A percentile compares a stretch with the other conserved stretches of the same genome.
Conservation (phyloP, 2,329 filamentous ascomycete species). For the Xylariaceae sp. region DNA sequence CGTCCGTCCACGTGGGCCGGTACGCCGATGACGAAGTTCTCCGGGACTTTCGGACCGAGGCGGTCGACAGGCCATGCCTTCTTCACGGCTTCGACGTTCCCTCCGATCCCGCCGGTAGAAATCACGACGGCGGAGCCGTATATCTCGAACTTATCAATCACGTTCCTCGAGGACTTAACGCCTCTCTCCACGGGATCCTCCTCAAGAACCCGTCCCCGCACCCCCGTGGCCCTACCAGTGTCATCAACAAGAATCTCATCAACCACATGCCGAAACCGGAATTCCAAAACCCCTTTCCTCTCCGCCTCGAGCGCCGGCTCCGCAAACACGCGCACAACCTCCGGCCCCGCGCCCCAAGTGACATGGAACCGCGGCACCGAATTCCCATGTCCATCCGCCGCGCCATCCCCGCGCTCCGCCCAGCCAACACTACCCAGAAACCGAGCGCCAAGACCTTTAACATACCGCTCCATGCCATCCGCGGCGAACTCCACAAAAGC, state of each 20-base stretch:
- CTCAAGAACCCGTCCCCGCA: conserved; percentile 51
- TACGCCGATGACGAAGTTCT: conserved; percentile 56
- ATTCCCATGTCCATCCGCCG: conserved; percentile 56
- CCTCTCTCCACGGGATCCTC: conserved; percentile 49
- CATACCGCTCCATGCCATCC: conserved; percentile 55
- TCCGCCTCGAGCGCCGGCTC: conserved; percentile 53
- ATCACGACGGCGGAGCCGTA: conserved; percentile 51
- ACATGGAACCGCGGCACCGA: conserved; percentile 60
- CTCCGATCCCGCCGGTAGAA: conserved; percentile 57
- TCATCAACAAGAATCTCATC: conserved; percentile 54
- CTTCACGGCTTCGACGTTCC: conserved; percentile 57
- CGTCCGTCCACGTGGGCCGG: conserved; percentile 62
- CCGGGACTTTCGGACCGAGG: conserved; percentile 52
- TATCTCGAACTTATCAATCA: conserved; percentile 50
- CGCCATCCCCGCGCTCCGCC: conserved; percentile 57
- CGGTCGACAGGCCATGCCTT: conserved; percentile 54
- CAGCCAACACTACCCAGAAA: conserved; percentile 55
- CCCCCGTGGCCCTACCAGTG: conserved; percentile 48
- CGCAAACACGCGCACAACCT: conserved; percentile 54
- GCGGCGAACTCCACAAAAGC: conserved; percentile 60
- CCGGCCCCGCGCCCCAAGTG: conserved; percentile 58
- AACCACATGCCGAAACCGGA: conserved; percentile 54
- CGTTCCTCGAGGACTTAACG: conserved; percentile 46
- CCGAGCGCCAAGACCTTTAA: conserved; percentile 49
- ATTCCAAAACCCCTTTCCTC: conserved; percentile 49